Base-by-base conservation (phyloP, 495 filamentous ascomycete species). In the Cercophora sp. region DNA sequence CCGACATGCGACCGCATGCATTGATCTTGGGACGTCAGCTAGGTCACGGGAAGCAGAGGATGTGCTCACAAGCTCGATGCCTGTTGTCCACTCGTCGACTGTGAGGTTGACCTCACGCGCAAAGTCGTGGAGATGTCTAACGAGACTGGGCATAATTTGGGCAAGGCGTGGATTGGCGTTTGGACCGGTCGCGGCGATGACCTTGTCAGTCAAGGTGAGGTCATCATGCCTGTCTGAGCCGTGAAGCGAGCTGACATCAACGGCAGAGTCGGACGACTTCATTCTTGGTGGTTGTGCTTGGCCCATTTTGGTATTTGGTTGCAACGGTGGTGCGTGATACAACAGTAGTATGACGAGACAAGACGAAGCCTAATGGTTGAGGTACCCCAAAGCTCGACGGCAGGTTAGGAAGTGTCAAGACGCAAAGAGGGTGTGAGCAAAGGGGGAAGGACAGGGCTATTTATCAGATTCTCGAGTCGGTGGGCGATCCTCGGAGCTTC, bases 131-230 rank as follows among this genome's bases (percentile, higher is more conserved):
- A 83, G 61, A 56, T 83, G 79, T 47, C 71, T 71, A 10, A 79
- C 63, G n/a, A 82, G 61, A 48, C 74, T 79, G 16, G 73, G 69
- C 67, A 82, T 73, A 40, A 81, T 67, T 51, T 79, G 57, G 35
- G 66, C 63, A 37, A 82, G 53, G 18, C 85, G 78, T 25, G 80
- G 83, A 27, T 74, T 66, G 40, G 82, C 81, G 26, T 85, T 82
- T 3, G 83, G 82, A 1, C 85, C 86, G 43, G 82, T 90, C 24
- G 86, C 78, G 52, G 82, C 77, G 70, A 87, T 82, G 62, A 89
- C 85, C 57, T 72, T 71, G 60, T 84, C 75, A 29, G 84, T 88
- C 76, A 89, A 85, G 42, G 75, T 69, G 34, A 81, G 78, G 60
- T 86, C 77, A 40, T 68, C 52, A 20, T 37, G 29, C 19, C 16